Conservation (phyloP, 1,139 yeast species). For the Yamadazyma trypodendri region DNA sequence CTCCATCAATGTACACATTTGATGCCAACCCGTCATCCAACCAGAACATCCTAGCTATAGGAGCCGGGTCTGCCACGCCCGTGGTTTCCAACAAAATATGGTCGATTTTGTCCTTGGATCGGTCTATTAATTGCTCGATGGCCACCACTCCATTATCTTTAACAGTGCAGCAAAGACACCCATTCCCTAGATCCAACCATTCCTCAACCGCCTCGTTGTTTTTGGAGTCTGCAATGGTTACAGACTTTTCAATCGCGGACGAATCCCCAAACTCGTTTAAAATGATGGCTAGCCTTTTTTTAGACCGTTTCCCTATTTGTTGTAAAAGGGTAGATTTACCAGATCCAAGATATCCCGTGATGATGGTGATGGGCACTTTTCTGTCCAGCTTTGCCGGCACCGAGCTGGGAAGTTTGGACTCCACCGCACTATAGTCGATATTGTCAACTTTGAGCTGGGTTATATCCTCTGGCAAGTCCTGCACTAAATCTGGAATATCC, state of each 20-base stretch:
- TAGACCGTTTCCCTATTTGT: constrained; percentile 65
- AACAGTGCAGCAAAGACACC: constrained; percentile 94
- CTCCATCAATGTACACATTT: constrained; percentile 87
- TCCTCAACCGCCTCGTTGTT: constrained; percentile 66
- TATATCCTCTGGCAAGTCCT: constrained; percentile 11
- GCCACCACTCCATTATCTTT: constrained; percentile 94
- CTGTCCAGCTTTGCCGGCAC: constrained; percentile 15
- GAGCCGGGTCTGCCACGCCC: constrained; percentile 98
- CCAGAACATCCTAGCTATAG: constrained; percentile 97
- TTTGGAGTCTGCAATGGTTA: constrained; percentile 67
- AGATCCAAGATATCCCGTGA: constrained; percentile 93
- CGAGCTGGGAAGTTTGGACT: constrained; percentile 9
- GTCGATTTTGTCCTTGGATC: constrained; percentile 74
- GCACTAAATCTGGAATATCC: constrained; percentile 17
- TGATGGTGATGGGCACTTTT: constrained; percentile 85
- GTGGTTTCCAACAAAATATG: constrained; percentile 90
- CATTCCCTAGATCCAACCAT: constrained; percentile 95
- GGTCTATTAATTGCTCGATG: constrained; percentile 79
- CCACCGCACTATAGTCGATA: constrained; percentile 12
- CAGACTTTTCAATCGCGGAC: constrained; percentile 81
- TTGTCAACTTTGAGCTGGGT: constrained; percentile 9
- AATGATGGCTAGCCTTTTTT: constrained; percentile 79
- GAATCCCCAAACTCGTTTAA: constrained; percentile 91
- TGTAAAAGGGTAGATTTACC: constrained; percentile 90
- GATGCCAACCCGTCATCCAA: constrained; percentile 85